A percentile compares a stretch with the other conserved stretches of the same genome.
These are phyloP conservation scores for Solanum etuberosum DNA, from an alignment of 257 asterid genomes.

Conservation along the genomic window DNA sequence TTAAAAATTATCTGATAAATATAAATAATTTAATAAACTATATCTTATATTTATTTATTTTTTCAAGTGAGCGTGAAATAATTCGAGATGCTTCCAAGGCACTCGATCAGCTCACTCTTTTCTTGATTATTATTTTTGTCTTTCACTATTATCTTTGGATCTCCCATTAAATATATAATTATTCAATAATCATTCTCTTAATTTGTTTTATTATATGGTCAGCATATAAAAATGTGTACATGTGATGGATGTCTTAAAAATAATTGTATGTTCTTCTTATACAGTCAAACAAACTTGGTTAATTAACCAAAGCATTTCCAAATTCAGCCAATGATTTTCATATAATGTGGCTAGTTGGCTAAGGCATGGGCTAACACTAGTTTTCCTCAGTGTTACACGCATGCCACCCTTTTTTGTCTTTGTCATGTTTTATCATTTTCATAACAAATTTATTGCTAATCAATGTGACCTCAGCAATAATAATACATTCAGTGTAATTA, in stretches of 20 bases:
- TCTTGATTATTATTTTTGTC: conserved; percentile 40
- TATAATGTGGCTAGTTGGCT: not conserved
- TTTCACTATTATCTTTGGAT: conserved; percentile 31
- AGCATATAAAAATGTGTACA: not conserved
- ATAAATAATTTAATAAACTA: not conserved
- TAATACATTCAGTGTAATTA: not conserved
- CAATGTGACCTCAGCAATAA: not conserved
- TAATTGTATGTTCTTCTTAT: not conserved
- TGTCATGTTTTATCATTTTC: not conserved
- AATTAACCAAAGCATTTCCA: not conserved
- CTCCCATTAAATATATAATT: conserved; percentile 4
- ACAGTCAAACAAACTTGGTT: not conserved
- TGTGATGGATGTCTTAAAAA: not conserved
- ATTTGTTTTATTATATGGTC: not conserved
- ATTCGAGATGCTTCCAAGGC: conserved; percentile 21
- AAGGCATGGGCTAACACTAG: not conserved
- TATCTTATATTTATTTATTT: not conserved
- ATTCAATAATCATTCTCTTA: conserved; percentile 22
- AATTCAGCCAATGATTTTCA: not conserved
- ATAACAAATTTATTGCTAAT: not conserved
- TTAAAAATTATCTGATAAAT: not conserved
- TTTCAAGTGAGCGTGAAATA: not conserved
- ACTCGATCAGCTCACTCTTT: conserved; percentile 26
- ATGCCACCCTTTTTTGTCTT: not conserved
- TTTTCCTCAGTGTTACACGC: not conserved